phyloP scores from a whole-genome alignment of 345 rosid genomes.

The Sonneratia caseolaris region DNA sequence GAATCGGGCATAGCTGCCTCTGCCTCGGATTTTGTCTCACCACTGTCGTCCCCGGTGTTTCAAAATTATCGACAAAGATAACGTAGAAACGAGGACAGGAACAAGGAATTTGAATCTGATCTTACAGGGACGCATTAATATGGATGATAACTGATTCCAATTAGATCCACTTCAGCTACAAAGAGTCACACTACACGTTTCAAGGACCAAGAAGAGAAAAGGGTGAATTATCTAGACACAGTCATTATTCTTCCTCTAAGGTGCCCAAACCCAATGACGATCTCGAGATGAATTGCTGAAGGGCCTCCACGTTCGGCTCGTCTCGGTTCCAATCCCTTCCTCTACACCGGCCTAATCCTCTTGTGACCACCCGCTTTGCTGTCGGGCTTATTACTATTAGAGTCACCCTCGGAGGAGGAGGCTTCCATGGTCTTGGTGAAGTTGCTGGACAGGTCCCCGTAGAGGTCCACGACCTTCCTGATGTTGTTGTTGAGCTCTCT shows the following conservation, averaged over 20 bases:
- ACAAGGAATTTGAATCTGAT: neutral
- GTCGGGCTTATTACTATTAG: slow-evolving; percentile 39
- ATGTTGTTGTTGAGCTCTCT: slow-evolving; percentile 77
- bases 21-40: neutral
- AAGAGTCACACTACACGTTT: neutral
- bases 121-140: neutral
- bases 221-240: neutral
- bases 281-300: neutral
- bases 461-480: slow-evolving; percentile 61
- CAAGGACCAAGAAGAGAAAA: neutral
- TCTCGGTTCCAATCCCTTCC: neutral
- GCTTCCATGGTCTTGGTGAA: slow-evolving; percentile 50
- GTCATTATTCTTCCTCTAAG: neutral
- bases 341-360: slow-evolving; percentile 43
- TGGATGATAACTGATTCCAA: neutral
- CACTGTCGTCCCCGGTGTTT: neutral
- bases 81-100: too few relatives aligned
- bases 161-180: neutral
- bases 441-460: slow-evolving; percentile 55
- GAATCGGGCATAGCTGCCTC: too few relatives aligned
- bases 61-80: neutral
- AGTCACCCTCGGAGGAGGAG: slow-evolving; percentile 54
- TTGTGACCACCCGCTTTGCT: slow-evolving; percentile 34
- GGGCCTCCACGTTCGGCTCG: neutral
- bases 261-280: neutral